Conservation (phyloP, 192 early-diverging fungal species). For the Coemansia sp. region DNA sequence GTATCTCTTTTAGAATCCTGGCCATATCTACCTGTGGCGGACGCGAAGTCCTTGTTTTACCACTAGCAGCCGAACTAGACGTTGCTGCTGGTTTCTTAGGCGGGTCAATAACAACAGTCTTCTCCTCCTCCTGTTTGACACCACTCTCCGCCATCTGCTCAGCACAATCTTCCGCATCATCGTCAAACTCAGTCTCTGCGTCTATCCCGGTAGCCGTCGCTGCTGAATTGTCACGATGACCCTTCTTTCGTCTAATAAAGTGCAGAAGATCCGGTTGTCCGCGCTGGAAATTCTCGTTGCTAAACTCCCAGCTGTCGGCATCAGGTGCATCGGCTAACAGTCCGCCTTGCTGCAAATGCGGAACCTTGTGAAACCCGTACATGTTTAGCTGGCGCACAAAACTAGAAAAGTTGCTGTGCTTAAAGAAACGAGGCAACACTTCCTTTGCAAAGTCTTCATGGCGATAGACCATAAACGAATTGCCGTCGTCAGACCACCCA, state of each 20-base stretch:
- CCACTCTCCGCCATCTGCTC: constrained; percentile 34
- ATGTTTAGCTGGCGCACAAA: constrained; percentile 93
- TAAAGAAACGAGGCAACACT: constrained; percentile 83
- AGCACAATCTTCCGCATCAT: constrained; percentile 51
- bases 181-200: constrained; percentile 23
- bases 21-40: constrained; percentile 25
- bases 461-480: constrained; percentile 75
- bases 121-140: neutral
- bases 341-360: constrained; percentile 89
- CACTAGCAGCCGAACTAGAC: neutral
- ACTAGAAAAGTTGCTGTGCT: constrained; percentile 87
- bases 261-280: constrained; percentile 86
- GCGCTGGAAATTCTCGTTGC: constrained; percentile 85
- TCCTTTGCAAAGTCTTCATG: constrained; percentile 80
- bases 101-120: neutral
- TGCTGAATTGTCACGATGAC: constrained; percentile 21
- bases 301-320: constrained; percentile 90
- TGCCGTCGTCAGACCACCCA: constrained; percentile 83
- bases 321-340: constrained; percentile 65
- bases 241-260: constrained; percentile 85
- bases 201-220: constrained; percentile 23
- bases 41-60: constrained; percentile 19
- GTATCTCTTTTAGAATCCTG: constrained; percentile 68
- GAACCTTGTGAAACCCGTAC: constrained; percentile 98
- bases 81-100: neutral